Evolutionary conservation across 1,284 basidiomycete species (phyloP).

Genomic region (Mycena sp.): DNA sequence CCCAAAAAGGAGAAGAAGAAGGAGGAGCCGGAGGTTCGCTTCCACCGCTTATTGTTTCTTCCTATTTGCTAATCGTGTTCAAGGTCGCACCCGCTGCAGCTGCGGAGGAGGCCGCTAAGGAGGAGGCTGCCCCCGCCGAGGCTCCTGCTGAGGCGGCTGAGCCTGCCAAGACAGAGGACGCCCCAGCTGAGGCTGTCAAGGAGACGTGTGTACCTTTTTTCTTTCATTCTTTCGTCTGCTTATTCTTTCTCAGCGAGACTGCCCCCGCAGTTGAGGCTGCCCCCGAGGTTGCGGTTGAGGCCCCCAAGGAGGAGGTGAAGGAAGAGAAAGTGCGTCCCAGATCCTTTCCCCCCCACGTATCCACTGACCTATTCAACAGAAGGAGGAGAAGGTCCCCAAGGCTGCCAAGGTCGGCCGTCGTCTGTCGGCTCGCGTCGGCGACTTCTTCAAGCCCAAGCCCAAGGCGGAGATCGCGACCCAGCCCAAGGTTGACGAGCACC

Average conservation of each 20-base stretch:
- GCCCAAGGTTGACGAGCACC: conserved; percentile 86
- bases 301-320: conserved; percentile 44
- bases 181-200: conserved; percentile 52
- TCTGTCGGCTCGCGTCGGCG: conserved; percentile 78
- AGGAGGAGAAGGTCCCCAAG: conserved; percentile 50
- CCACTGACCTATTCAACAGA: conserved; percentile 31
- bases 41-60: conserved; percentile 8
- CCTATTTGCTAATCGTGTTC: no score
- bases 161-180: conserved; percentile 53
- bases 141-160: conserved; percentile 57
- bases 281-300: conserved; percentile 34
- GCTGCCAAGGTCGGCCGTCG: conserved; percentile 75
- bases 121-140: conserved; percentile 48
- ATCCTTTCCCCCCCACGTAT: background rate
- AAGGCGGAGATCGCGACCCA: conserved; percentile 74
- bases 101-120: conserved; percentile 53
- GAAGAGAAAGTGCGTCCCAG: conserved; percentile 62
- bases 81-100: conserved; percentile 47
- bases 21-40: conserved; percentile 48
- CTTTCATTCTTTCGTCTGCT: background rate
- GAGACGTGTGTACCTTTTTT: conserved; percentile 51
- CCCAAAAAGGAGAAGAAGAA: conserved; percentile 77
- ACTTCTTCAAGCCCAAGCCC: conserved; percentile 83
- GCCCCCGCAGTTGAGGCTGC: conserved; percentile 45
- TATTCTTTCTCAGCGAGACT: conserved; percentile 35